Conservation (phyloP, 2,329 filamentous ascomycete species). For the Talaromyces sp. region DNA sequence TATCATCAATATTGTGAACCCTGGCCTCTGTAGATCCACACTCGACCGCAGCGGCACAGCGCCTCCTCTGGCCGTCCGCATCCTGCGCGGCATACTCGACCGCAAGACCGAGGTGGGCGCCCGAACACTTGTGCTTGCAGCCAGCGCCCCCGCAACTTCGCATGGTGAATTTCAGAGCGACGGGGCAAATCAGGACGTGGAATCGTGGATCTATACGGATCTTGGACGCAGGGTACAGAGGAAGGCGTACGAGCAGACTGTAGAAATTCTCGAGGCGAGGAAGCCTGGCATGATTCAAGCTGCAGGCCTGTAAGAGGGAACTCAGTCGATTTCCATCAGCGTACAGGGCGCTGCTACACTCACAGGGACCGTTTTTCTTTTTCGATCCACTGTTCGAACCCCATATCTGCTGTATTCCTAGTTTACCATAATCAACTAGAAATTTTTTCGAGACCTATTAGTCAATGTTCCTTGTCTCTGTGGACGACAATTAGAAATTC, state of each 20-base stretch:
- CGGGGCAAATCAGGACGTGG: constrained; percentile 5
- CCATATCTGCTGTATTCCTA: no score
- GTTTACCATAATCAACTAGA: no score
- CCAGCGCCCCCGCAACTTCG: not conserved
- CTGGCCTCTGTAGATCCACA: not conserved
- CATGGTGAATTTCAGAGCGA: constrained; percentile 5
- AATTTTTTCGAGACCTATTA: no score
- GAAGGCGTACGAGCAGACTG: constrained; percentile 5
- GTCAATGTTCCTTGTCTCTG: no score
- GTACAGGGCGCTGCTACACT: no score
- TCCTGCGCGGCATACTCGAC: not conserved
- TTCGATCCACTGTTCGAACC: no score
- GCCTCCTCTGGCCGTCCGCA: not conserved
- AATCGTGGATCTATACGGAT: constrained; percentile 10
- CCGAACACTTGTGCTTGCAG: constrained; percentile 1
- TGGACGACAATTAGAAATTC: no score
- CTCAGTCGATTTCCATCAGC: no score
- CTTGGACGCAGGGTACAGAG: constrained; percentile 5
- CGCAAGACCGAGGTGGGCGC: constrained; percentile 1
- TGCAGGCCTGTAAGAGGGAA: not conserved
- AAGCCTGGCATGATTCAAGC: not conserved
- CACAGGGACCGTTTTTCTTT: no score
- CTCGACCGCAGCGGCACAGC: not conserved
- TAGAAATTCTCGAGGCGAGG: constrained; percentile 4
- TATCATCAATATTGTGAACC: constrained; percentile 4